Evolutionary conservation across 176 grass and related monocot genomes (phyloP), one percentile per base, ranked within the genome.

Genomic region (Bothriochloa decipiens): DNA sequence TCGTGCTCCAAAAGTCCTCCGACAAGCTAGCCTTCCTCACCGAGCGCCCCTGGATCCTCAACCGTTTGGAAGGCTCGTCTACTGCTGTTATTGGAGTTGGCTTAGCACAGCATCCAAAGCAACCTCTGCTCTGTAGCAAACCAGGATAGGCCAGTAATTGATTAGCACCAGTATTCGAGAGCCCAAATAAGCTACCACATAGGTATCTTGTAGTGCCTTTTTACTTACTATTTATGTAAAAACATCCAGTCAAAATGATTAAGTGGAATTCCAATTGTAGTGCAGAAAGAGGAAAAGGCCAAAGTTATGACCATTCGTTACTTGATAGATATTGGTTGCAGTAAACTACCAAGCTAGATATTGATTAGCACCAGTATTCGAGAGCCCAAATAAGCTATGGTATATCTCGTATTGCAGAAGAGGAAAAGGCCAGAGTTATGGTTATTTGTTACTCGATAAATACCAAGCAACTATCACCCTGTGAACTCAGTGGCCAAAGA

Each of bases 71-170:
- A 76, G 95, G 95, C 82, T 95, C 87, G 71, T 95, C 89, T 7
- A 95, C 95, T 12, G 92, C 91, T 63, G 58, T 93, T 81, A 91
- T 87, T 25, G 95, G 92, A 84, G 88, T 88, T 65, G 95, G 78
- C 46, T 95, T 95, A 50, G 83, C 47, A 86, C 82, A 98, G 73
- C 95, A 98, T 89, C 88, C 91, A 91, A 98, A 87, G 87, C 91
- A 98, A 98, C 95, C 86, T 93, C 95, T 98, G 95, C 82, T 91
- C 95, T 98, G 95, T 95, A 93, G 78, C 89, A 95, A 98, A 88
- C 65, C 91, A 91, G 87, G 78, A 89, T 89, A 23, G 70, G 81
- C 86, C 84, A 87, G 81, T 83, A 66, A 61, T 80, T 49, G 81
- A 91, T 94, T 89, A 94, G 81, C 74, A 89, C 41, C 46, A 47